Conservation (phyloP, 495 filamentous ascomycete genomes). For the Hypomontagnella monticulosa region DNA sequence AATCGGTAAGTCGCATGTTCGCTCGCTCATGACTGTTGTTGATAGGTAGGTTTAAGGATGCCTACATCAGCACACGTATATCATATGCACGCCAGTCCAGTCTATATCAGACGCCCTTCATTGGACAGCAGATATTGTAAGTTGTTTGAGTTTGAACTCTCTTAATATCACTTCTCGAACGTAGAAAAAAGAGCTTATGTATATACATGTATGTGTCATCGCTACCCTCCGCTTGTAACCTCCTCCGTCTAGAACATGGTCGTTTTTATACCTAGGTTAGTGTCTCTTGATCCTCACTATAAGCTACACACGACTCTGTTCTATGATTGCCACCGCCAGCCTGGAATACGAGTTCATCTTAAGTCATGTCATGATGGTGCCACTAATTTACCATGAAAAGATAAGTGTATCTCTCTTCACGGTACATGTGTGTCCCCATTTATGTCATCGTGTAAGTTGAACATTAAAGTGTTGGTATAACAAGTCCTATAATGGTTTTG, state of each 20-base stretch:
- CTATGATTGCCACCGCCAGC: background rate
- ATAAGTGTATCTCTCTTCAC: background rate
- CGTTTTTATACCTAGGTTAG: background rate
- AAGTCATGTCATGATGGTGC: background rate
- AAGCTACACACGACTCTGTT: no score
- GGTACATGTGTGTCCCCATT: background rate
- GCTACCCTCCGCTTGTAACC: background rate
- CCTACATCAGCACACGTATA: slow-evolving; percentile 19
- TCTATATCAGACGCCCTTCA: slow-evolving; percentile 15
- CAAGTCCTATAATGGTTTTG: no score
- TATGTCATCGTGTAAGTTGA: background rate
- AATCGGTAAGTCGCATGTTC: slow-evolving; percentile 21
- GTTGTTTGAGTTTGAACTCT: no score
- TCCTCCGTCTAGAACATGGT: background rate
- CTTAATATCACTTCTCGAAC: no score
- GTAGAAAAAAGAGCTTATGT: no score
- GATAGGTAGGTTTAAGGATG: slow-evolving; percentile 29
- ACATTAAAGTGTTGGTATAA: background rate
- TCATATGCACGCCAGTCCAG: slow-evolving; percentile 21
- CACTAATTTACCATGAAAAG: background rate
- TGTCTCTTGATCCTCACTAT: no score
- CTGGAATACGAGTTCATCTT: background rate
- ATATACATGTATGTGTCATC: no score
- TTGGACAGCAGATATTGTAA: slow-evolving; percentile 15
- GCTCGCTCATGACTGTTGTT: slow-evolving; percentile 9